Conservation (phyloP, 495 filamentous ascomycete genomes). For the Aspergillus taichungensis region DNA sequence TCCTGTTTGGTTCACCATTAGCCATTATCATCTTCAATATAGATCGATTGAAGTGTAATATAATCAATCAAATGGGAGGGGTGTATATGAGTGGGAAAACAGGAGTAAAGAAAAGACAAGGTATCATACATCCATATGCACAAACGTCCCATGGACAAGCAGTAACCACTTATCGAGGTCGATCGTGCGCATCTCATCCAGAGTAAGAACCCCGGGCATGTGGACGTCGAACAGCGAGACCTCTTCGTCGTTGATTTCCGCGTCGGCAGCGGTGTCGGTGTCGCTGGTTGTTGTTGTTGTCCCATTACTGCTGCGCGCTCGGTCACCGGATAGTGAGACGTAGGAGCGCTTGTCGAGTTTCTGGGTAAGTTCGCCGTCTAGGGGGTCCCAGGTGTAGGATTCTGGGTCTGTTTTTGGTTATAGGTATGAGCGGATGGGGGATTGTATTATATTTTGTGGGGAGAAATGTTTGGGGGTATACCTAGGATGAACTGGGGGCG, state of each 20-base stretch:
- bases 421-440: background rate
- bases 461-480: constrained; percentile 14
- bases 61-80: background rate
- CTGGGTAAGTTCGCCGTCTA: constrained; percentile 56
- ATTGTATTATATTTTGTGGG: background rate
- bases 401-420: constrained; percentile 51
- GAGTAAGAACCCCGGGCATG: constrained; percentile 72
- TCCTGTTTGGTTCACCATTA: constrained; percentile 31
- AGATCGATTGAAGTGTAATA: background rate
- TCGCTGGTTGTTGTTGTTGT: constrained; percentile 9
- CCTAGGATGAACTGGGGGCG: constrained; percentile 72
- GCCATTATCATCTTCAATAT: background rate
- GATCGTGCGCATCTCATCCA: constrained; percentile 49
- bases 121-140: constrained; percentile 36
- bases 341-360: constrained; percentile 60
- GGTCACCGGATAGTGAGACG: constrained; percentile 54
- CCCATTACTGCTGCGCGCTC: constrained; percentile 1
- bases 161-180: constrained; percentile 54
- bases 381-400: constrained; percentile 60
- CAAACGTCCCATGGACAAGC: constrained; percentile 30
- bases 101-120: background rate
- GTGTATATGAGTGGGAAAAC: background rate
- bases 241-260: constrained; percentile 30
- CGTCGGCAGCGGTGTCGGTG: constrained; percentile 11
- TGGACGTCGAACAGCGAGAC: constrained; percentile 55